phyloP scores from a whole-genome alignment of 257 asterid genomes.

The Jacaranda mimosifolia region DNA sequence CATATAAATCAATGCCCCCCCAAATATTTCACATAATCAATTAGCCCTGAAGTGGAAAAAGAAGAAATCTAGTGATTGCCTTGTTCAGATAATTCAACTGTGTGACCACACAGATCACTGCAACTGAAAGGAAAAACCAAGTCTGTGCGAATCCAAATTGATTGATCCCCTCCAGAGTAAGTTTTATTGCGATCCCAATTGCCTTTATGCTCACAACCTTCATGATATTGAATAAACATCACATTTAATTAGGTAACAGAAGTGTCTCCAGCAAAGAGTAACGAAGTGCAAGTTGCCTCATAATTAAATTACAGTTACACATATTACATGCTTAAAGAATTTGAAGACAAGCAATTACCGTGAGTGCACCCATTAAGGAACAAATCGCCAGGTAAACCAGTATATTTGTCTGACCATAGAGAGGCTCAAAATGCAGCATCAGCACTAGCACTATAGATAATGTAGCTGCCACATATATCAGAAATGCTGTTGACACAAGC shows the following conservation, averaged over 20 bases:
- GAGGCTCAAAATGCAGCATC: conserved; percentile 60
- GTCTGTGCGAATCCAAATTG: conserved; percentile 72
- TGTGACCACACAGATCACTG: conserved; percentile 64
- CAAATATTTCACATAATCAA: not conserved
- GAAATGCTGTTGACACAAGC: conserved; percentile 50
- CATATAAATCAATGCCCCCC: too few species aligned
- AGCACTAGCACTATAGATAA: conserved; percentile 49
- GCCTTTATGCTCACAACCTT: conserved; percentile 87
- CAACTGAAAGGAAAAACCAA: conserved; percentile 69
- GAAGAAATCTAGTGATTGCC: conserved; percentile 47
- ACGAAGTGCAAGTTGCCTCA: not conserved
- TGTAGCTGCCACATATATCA: conserved; percentile 50
- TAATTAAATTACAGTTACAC: conserved; percentile 7
- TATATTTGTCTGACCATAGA: conserved; percentile 57
- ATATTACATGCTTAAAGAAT: not conserved
- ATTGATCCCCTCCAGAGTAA: conserved; percentile 71
- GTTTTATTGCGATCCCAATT: conserved; percentile 77
- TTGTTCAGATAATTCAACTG: conserved; percentile 85
- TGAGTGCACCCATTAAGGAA: conserved; percentile 60
- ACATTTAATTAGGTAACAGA: conserved; percentile 1
- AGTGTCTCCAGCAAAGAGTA: conserved; percentile 9
- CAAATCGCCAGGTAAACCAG: conserved; percentile 58
- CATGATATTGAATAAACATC: conserved; percentile 11
- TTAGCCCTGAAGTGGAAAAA: not conserved
- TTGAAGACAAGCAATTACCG: conserved; percentile 47